Evolutionary conservation across 345 rosid species (phyloP).

Genomic region (Lumnitzera racemosa): DNA sequence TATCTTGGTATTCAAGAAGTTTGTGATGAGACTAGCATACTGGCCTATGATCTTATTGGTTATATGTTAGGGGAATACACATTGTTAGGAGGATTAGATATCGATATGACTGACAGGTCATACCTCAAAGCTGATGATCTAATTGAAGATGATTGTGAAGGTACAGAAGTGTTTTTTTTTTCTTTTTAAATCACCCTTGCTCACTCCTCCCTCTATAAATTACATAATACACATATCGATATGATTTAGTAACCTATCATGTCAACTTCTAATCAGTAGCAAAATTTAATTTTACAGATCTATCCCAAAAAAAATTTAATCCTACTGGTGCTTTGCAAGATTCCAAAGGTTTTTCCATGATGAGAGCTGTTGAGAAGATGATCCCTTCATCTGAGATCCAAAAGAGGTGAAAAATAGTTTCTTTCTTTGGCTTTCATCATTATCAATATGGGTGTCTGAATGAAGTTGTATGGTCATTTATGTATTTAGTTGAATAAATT

Average conservation of each 20-base stretch:
- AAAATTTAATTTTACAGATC: slow-evolving; percentile 1
- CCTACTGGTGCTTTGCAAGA: slow-evolving; percentile 15
- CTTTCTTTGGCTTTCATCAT: no score
- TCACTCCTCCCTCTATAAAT: no score
- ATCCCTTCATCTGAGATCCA: slow-evolving; percentile 30
- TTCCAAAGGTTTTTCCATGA: slow-evolving; percentile 12
- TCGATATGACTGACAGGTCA: slow-evolving; percentile 25
- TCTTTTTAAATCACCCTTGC: background rate
- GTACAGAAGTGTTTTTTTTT: slow-evolving; percentile 14
- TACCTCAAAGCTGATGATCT: slow-evolving; percentile 42
- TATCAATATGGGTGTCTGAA: no score
- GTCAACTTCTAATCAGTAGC: slow-evolving; percentile 15
- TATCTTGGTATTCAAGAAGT: slow-evolving; percentile 71
- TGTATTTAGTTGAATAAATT: no score
- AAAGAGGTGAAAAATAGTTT: slow-evolving; percentile 26
- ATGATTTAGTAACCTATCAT: background rate
- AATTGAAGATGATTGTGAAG: slow-evolving; percentile 30
- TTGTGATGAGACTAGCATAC: slow-evolving; percentile 62
- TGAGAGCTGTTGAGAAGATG: slow-evolving; percentile 26
- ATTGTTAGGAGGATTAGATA: slow-evolving; percentile 27
- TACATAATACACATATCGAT: no score
- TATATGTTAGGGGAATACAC: slow-evolving; percentile 39
- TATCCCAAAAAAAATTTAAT: slow-evolving; percentile 1
- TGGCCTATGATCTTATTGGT: slow-evolving; percentile 66
- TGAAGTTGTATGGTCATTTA: no score